A percentile compares a stretch with the other conserved stretches of the same genome.
These are phyloP conservation scores for Rhipidocladum racemiflorum DNA, from an alignment of 176 grass and related monocot genomes.

Conservation along the genomic window DNA sequence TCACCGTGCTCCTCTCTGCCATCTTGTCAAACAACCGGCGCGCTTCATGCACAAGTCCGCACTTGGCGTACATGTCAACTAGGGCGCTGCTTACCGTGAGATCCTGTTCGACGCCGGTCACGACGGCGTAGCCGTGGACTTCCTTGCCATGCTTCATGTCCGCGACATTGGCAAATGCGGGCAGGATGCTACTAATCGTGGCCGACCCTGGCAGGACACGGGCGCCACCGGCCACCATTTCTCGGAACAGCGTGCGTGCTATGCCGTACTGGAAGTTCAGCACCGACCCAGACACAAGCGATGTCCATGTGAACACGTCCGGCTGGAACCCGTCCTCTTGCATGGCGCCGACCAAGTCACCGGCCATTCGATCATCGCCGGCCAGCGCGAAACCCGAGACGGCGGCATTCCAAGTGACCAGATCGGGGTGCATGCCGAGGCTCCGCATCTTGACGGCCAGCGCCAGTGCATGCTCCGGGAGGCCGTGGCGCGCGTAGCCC, in stretches of 20 bases:
- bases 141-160: slow-evolving; percentile 62
- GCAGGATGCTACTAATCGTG: slow-evolving; percentile 55
- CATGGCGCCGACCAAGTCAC: slow-evolving; percentile 41
- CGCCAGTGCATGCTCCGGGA: slow-evolving; percentile 38
- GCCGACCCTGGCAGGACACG: slow-evolving; percentile 39
- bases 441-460: slow-evolving; percentile 55
- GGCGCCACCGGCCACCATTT: slow-evolving; percentile 39
- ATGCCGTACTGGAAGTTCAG: slow-evolving; percentile 49
- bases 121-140: slow-evolving; percentile 49
- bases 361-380: slow-evolving; percentile 39
- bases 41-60: slow-evolving; percentile 45
- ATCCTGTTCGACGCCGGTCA: slow-evolving; percentile 32
- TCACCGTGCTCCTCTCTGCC: slow-evolving; percentile 43
- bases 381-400: slow-evolving; percentile 47
- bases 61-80: slow-evolving; percentile 67
- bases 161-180: slow-evolving; percentile 49
- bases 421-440: slow-evolving; percentile 34
- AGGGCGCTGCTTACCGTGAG: slow-evolving; percentile 53
- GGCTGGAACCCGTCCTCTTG: slow-evolving; percentile 43
- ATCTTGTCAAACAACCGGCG: slow-evolving; percentile 45
- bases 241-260: slow-evolving; percentile 39
- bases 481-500: slow-evolving; percentile 48
- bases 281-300: slow-evolving; percentile 47
- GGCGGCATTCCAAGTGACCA: background rate
- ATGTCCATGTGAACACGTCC: slow-evolving; percentile 63